Percentiles rank a stretch among this genome's conserved stretches.
phyloP scores from a whole-genome alignment of 495 filamentous ascomycete species.

The Aspergillus nanangensis region DNA sequence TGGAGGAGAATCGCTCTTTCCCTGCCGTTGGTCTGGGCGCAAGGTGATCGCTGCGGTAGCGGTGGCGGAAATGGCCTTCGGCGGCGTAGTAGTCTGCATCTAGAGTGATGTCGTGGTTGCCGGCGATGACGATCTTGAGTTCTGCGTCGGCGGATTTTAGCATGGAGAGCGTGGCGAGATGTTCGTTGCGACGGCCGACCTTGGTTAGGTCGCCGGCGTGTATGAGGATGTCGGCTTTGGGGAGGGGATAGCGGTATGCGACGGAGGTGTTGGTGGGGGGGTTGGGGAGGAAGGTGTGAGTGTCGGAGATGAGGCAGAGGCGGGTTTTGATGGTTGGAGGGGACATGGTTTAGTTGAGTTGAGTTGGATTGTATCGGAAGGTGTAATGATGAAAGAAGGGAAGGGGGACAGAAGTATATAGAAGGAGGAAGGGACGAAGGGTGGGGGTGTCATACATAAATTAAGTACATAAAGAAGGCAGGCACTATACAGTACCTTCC shows the following conservation, averaged over 20 bases:
- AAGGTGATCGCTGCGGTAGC: constrained; percentile 14
- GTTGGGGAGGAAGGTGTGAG: constrained; percentile 43
- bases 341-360: background rate
- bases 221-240: constrained; percentile 58
- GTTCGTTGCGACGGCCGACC: constrained; percentile 52
- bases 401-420: too few relatives aligned
- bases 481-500: too few relatives aligned
- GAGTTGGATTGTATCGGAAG: background rate
- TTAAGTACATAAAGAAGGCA: too few relatives aligned
- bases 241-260: constrained; percentile 45
- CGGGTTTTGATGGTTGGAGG: constrained; percentile 35
- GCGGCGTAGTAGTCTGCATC: constrained; percentile 49
- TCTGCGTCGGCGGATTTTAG: constrained; percentile 54
- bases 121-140: constrained; percentile 75
- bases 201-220: constrained; percentile 74
- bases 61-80: constrained; percentile 29
- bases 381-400: background rate
- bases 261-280: constrained; percentile 16
- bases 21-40: constrained; percentile 7
- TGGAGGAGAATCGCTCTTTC: background rate
- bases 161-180: constrained; percentile 46
- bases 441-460: too few relatives aligned
- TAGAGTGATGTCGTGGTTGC: constrained; percentile 75
- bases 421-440: too few relatives aligned
- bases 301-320: constrained; percentile 61